Evolutionary conservation across 441 rosid genomes (phyloP).

Genomic region (Adansonia gregorii): DNA sequence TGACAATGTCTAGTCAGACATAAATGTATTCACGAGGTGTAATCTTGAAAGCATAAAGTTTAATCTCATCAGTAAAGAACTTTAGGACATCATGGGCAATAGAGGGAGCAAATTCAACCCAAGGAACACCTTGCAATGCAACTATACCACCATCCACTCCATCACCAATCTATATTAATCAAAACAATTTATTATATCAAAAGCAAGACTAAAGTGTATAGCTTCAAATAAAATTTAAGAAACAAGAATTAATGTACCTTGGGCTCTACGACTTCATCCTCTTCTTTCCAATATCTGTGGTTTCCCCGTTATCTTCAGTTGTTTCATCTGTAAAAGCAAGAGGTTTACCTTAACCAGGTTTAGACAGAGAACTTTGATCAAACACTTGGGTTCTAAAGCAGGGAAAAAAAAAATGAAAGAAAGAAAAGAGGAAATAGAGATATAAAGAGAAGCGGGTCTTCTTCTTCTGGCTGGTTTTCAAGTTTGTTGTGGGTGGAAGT

Average conservation of each 20-base stretch:
- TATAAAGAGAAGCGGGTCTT: constrained; percentile 41
- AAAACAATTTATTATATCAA: neutral
- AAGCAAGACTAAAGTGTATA: neutral
- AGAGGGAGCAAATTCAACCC: constrained; percentile 75
- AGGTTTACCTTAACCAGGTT: neutral
- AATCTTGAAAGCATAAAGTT: constrained; percentile 75
- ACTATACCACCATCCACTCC: constrained; percentile 92
- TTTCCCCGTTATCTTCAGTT: constrained; percentile 54
- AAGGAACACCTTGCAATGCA: constrained; percentile 62
- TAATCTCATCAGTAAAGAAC: constrained; percentile 53
- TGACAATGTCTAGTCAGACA: constrained; percentile 71
- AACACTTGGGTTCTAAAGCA: constrained; percentile 39
- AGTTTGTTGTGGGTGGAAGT: neutral
- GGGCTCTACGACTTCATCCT: constrained; percentile 63
- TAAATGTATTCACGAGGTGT: constrained; percentile 77
- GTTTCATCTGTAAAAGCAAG: constrained; percentile 49
- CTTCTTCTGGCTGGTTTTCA: constrained; percentile 12
- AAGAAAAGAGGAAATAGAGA: neutral
- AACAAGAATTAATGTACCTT: constrained; percentile 38
- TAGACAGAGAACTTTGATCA: constrained; percentile 27
- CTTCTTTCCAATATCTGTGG: constrained; percentile 74
- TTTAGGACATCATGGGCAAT: constrained; percentile 61
- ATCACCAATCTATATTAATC: constrained; percentile 58
- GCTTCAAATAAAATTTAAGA: constrained; percentile 23
- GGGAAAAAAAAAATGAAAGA: neutral